A percentile compares a stretch with the other conserved stretches of the same genome.
These are phyloP conservation scores for Trypanosoma congolense DNA, from an alignment of 208 protist species.

Conservation along the genomic window DNA sequence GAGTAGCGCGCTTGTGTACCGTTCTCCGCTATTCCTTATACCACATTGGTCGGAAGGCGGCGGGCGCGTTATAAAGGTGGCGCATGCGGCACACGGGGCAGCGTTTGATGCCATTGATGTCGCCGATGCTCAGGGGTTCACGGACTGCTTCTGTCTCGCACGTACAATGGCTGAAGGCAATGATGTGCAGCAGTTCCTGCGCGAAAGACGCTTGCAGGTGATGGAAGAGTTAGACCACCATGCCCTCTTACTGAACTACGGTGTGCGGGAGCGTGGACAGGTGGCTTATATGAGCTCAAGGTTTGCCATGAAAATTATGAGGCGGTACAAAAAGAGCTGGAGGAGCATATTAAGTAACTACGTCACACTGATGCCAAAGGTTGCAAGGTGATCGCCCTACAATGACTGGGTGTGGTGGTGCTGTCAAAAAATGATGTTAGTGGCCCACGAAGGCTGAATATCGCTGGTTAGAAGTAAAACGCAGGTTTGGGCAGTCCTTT, in stretches of 20 bases:
- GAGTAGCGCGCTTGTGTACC: slow-evolving; percentile 73
- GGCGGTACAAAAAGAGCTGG: slow-evolving; percentile 87
- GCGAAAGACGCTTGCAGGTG: slow-evolving; percentile 80
- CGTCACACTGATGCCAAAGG: slow-evolving; percentile 80
- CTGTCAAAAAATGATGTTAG: too few species aligned
- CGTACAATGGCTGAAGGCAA: slow-evolving; percentile 67
- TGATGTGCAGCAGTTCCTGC: slow-evolving; percentile 66
- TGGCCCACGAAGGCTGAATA: too few species aligned
- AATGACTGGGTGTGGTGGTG: too few species aligned
- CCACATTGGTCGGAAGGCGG: slow-evolving; percentile 86
- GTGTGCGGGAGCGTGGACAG: slow-evolving; percentile 83
- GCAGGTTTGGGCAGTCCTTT: too few species aligned
- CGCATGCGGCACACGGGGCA: slow-evolving; percentile 78
- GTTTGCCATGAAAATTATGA: slow-evolving; percentile 89
- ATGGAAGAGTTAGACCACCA: slow-evolving; percentile 89
- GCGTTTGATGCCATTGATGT: slow-evolving; percentile 88
- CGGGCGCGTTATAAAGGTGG: slow-evolving; percentile 83
- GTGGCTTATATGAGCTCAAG: slow-evolving; percentile 83
- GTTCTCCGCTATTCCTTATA: slow-evolving; percentile 82
- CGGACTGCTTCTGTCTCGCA: slow-evolving; percentile 86
- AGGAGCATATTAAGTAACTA: slow-evolving; percentile 83
- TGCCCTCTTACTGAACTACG: slow-evolving; percentile 61
- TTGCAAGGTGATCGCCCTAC: slow-evolving; percentile 9
- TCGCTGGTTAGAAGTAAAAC: too few species aligned
- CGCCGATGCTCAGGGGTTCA: slow-evolving; percentile 85